Conservation (phyloP, 805 yeast species). For the Alloascoidea hylecoeti region DNA sequence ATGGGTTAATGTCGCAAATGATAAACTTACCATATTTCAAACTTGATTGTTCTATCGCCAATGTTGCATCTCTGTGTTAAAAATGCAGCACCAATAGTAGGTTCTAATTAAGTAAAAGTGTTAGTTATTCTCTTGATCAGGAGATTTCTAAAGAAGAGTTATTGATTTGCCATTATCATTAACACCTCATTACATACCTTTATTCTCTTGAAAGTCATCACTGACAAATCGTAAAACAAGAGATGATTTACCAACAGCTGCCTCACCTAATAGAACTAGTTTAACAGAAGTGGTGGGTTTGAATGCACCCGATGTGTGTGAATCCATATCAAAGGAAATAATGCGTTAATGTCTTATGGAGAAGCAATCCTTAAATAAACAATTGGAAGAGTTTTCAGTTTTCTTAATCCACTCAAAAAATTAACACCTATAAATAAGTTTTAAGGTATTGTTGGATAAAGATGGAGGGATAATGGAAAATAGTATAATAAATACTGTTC, state of each 20-base stretch:
- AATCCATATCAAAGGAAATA: no score
- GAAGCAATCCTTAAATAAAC: no score
- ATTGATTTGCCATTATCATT: not conserved
- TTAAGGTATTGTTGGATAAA: no score
- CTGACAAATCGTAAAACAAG: conserved; percentile 85
- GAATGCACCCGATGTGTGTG: conserved; percentile 8
- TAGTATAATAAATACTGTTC: no score
- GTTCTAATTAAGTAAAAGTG: conserved; percentile 32
- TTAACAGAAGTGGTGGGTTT: conserved; percentile 64
- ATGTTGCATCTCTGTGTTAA: conserved; percentile 86
- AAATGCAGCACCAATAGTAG: conserved; percentile 97
- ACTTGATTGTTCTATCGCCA: conserved; percentile 76
- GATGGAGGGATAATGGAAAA: no score
- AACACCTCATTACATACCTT: conserved; percentile 21
- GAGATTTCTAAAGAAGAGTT: not conserved
- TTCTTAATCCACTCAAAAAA: no score
- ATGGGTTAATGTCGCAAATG: not conserved
- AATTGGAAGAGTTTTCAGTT: no score
- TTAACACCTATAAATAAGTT: no score
- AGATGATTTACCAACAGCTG: conserved; percentile 95
- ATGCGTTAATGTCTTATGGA: no score
- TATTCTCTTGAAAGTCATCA: conserved; percentile 92
- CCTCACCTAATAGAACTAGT: conserved; percentile 87
- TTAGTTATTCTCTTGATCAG: conserved; percentile 5
- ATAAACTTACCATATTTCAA: conserved; percentile 56